phyloP scores from a whole-genome alignment of 805 yeast species.

The Ascoidea rubescens region DNA sequence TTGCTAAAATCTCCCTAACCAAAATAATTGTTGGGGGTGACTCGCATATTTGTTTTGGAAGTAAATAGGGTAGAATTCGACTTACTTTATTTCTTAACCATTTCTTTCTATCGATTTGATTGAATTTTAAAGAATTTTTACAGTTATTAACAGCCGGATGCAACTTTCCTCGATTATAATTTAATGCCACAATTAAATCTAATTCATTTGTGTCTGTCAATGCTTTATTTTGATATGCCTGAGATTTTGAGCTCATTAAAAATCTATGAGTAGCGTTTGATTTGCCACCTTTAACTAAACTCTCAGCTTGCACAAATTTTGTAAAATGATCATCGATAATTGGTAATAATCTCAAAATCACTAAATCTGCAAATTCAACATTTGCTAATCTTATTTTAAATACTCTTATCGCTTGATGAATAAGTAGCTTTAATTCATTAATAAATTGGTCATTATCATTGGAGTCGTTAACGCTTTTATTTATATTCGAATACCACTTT shows the following conservation, averaged over 20 bases:
- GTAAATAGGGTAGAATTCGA: conserved; percentile 31
- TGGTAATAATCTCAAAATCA: conserved; percentile 50
- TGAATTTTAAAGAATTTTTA: conserved; percentile 9
- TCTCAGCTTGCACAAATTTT: conserved; percentile 21
- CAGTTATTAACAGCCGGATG: conserved; percentile 32
- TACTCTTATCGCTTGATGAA: conserved; percentile 25
- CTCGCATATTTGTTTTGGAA: conserved; percentile 27
- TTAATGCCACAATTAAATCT: conserved; percentile 27
- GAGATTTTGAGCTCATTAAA: background rate
- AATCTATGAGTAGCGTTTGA: background rate
- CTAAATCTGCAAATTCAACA: conserved; percentile 40
- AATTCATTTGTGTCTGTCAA: conserved; percentile 22
- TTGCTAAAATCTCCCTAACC: conserved; percentile 48
- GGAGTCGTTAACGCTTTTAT: conserved; percentile 13
- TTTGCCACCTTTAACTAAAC: background rate
- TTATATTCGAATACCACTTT: conserved; percentile 39
- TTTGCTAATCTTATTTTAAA: conserved; percentile 27
- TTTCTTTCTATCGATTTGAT: conserved; percentile 24
- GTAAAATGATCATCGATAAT: conserved; percentile 49
- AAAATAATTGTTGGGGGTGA: conserved; percentile 37
- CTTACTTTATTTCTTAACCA: conserved; percentile 33
- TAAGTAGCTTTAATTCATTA: conserved; percentile 28
- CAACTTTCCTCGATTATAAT: conserved; percentile 34
- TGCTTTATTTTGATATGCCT: conserved; percentile 6
- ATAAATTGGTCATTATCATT: conserved; percentile 23